Base-by-base conservation (phyloP, 768 basidiomycete genomes). In the Russula griseocarnosa region DNA sequence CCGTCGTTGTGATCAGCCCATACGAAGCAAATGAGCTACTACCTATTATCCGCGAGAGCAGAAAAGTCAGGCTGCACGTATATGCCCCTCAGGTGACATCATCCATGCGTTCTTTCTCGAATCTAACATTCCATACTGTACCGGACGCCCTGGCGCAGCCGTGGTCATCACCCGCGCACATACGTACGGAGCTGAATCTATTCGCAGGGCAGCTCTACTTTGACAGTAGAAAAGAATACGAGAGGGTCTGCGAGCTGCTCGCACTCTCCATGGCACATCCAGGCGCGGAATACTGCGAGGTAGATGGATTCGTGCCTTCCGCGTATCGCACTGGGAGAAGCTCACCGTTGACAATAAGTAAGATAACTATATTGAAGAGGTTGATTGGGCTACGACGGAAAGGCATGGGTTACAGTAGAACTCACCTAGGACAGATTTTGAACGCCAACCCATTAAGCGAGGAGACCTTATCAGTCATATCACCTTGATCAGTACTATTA, bases 121-220 rank as follows among this genome's bases (percentile, higher is more conserved):
- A 58, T 28, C 56, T 66, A 4, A 32, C 51, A 18, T 65, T 60
- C 26, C 34, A 60, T 36, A 38, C 38, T 22, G 58, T 67, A 34
- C 51, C 63, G 3, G 28, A 6, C 16, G 38, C 16, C 38, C 16
- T 18, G 1, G n/a, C 13, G 7, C 28, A 47, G 26, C 13, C 13
- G 20, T 58, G 62, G 63, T 24, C 24, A 2, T 11, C 46, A 16
- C 66, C 66, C 0, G n/a, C 44, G 11, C 63, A 65, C 34, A 30
- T 67, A 7, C 26, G 49, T 20, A 54, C 40, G 6, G 42, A 55
- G n/a, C 50, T 66, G 11, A 56, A 60, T 46, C 32, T 65, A 5
- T 67, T 58, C 5, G 55, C 63, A 18, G 66, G 66, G 1, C 63
- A 67, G 36, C 66, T 67, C 5, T 67, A 60, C 59, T 60, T 67